Percentiles rank a stretch among this genome's conserved stretches.
These are phyloP conservation scores for Colletotrichum lini DNA, from an alignment of 2,329 filamentous ascomycete genomes.

Conservation along the genomic window DNA sequence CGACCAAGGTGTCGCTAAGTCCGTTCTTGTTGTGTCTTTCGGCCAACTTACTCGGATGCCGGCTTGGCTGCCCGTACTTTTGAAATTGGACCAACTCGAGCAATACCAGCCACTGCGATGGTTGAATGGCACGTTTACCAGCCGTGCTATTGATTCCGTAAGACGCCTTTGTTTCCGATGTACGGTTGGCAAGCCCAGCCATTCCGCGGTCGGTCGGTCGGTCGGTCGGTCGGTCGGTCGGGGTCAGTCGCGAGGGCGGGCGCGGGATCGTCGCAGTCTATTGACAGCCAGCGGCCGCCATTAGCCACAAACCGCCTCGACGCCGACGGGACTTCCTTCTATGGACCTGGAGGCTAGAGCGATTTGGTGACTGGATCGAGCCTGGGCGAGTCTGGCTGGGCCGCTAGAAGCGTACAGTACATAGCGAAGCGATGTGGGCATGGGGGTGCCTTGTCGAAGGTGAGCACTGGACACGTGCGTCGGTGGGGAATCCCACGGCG, in stretches of 20 bases:
- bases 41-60: neutral
- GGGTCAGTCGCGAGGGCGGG: neutral
- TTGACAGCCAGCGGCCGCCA: constrained; percentile 4
- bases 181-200: constrained; percentile 27
- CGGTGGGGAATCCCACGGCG: constrained; percentile 7
- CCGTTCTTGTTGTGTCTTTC: no score
- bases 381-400: neutral
- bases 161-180: constrained; percentile 21
- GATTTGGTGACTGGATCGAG: constrained; percentile 4
- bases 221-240: neutral
- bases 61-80: neutral
- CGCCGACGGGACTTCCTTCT: neutral
- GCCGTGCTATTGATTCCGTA: constrained; percentile 18
- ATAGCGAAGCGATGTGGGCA: neutral
- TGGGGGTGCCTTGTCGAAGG: neutral
- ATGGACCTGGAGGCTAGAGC: neutral
- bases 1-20: neutral
- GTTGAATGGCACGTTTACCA: neutral
- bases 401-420: neutral
- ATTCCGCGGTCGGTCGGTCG: neutral
- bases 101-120: neutral
- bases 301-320: neutral
- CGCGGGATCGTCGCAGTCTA: constrained; percentile 3
- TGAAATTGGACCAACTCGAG: neutral
- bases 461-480: constrained; percentile 34